Conservation (phyloP, 2,329 filamentous ascomycete genomes). For the Aspergillus sp. region DNA sequence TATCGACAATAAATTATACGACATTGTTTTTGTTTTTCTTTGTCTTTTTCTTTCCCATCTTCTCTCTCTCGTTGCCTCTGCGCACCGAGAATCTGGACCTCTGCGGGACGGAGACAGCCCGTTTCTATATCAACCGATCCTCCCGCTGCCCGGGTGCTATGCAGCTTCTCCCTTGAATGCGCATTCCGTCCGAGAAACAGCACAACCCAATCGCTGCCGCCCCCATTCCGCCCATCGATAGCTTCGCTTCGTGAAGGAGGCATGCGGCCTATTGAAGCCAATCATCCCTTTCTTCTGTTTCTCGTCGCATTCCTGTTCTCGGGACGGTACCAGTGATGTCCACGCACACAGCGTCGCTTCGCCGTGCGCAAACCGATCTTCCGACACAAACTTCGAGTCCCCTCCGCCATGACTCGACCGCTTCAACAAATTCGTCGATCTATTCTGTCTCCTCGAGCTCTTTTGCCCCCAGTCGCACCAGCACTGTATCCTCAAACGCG, state of each 20-base stretch:
- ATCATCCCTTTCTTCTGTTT: conserved; percentile 25
- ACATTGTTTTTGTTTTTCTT: not conserved
- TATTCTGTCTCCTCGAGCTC: conserved; percentile 52
- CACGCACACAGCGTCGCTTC: conserved; percentile 35
- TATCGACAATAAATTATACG: not conserved
- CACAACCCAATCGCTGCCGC: conserved; percentile 1
- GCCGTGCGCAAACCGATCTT: conserved; percentile 41
- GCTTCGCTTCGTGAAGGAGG: conserved; percentile 35
- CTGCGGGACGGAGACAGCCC: conserved; percentile 15
- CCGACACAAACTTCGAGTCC: conserved; percentile 47
- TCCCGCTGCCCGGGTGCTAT: conserved; percentile 21
- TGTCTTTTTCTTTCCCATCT: not conserved
- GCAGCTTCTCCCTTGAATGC: conserved; percentile 25
- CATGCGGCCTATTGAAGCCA: conserved; percentile 39
- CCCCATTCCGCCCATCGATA: conserved; percentile 17
- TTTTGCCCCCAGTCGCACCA: conserved; percentile 58
- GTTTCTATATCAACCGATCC: conserved; percentile 28
- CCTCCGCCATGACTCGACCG: conserved; percentile 55
- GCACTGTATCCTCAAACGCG: conserved; percentile 71
- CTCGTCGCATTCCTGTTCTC: conserved; percentile 30
- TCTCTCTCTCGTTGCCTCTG: not conserved
- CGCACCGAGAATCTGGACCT: conserved; percentile 3
- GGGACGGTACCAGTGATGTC: conserved; percentile 39
- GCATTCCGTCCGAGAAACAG: conserved; percentile 20
- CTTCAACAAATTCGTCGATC: conserved; percentile 55